These are phyloP conservation scores for Pseudopyricularia cyperi DNA, from an alignment of 2,329 filamentous ascomycete genomes.

Conservation along the genomic window DNA sequence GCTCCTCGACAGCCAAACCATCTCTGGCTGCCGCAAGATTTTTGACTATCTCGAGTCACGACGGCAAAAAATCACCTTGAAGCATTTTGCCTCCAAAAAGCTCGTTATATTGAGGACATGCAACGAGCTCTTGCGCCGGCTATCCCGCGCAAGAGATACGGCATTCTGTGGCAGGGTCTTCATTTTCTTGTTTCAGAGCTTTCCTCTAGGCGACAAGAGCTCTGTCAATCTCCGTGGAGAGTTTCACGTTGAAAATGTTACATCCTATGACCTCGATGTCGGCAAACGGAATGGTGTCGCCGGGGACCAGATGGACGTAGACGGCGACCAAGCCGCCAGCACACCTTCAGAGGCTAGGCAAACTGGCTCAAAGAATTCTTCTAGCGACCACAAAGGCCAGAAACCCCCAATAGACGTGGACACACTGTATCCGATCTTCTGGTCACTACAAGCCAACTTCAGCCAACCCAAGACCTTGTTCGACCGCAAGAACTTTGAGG, in stretches of 20 bases:
- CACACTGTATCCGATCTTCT: slow-evolving; percentile 79
- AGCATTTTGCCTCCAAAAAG: slow-evolving; percentile 70
- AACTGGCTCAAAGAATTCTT: not conserved
- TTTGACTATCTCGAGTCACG: slow-evolving; percentile 94
- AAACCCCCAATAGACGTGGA: slow-evolving; percentile 48
- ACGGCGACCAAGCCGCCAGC: slow-evolving; percentile 28
- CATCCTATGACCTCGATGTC: slow-evolving; percentile 56
- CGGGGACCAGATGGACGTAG: slow-evolving; percentile 53
- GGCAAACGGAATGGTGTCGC: slow-evolving; percentile 18
- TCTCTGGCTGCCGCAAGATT: slow-evolving; percentile 76
- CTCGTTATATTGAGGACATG: slow-evolving; percentile 85
- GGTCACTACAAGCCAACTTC: slow-evolving; percentile 84
- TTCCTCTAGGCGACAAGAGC: slow-evolving; percentile 90
- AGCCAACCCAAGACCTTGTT: slow-evolving; percentile 82
- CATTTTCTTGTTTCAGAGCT: slow-evolving; percentile 97
- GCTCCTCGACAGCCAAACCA: slow-evolving; percentile 89
- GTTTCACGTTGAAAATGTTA: slow-evolving; percentile 92
- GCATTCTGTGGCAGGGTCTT: slow-evolving; percentile 96
- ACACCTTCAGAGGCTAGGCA: slow-evolving; percentile 17
- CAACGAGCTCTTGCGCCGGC: slow-evolving; percentile 82
- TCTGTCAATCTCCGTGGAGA: slow-evolving; percentile 94
- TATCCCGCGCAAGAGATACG: slow-evolving; percentile 93
- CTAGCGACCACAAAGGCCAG: slow-evolving; percentile 19
- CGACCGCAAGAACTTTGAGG: slow-evolving; percentile 54
- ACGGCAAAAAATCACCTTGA: slow-evolving; percentile 73